A percentile compares a stretch with the other conserved stretches of the same genome.
phyloP scores from a whole-genome alignment of 2,329 filamentous ascomycete species.

The Cladosporium oxysporum region DNA sequence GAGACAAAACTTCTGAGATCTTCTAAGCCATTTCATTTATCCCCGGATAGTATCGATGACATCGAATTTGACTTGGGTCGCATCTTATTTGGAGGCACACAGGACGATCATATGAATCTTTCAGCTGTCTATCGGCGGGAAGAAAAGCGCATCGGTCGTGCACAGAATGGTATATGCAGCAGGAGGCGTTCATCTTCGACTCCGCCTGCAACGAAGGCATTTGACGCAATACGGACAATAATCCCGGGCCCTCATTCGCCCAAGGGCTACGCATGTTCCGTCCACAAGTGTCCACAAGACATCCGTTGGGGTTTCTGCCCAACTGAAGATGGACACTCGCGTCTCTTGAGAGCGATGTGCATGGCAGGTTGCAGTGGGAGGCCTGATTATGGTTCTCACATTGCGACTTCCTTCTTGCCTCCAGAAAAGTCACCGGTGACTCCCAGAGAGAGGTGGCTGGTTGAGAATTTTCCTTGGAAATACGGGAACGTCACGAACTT shows the following conservation, averaged over 20 bases:
- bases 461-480: not conserved
- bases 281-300: slow-evolving; percentile 1
- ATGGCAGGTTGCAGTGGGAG: not conserved
- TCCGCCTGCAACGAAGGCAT: not conserved
- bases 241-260: not conserved
- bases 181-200: not conserved
- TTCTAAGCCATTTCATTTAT: not conserved
- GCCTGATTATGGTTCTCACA: not conserved
- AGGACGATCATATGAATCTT: not conserved
- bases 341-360: not conserved
- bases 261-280: not conserved
- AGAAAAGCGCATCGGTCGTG: not conserved
- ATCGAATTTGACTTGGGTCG: not conserved
- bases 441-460: not conserved
- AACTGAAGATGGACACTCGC: accelerated
- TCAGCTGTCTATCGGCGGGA: not conserved
- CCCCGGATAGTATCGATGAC: not conserved
- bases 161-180: not conserved
- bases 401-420: not conserved
- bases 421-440: not conserved
- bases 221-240: not conserved
- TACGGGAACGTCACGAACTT: not conserved
- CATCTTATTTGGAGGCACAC: not conserved
- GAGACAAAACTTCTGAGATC: not conserved
- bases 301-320: not conserved